These are phyloP conservation scores for Paulownia fortunei DNA, from an alignment of 257 asterid genomes.

Conservation along the genomic window DNA sequence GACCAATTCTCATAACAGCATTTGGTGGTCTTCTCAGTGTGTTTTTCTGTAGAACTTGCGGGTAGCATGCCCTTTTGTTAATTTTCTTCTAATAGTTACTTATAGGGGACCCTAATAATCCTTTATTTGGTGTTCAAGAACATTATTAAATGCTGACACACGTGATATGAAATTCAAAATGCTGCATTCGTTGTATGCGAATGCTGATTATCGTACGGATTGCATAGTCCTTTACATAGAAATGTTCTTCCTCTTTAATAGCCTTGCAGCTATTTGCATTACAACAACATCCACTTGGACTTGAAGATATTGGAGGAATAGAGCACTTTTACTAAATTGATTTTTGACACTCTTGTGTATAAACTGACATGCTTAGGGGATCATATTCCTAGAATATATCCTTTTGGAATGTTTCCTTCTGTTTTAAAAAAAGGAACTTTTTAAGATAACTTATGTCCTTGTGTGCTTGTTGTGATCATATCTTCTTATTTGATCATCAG, in stretches of 20 bases:
- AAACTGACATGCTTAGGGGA: not conserved
- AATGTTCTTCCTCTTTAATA: not conserved
- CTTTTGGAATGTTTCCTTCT: not conserved
- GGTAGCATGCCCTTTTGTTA: not conserved
- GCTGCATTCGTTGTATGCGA: not conserved
- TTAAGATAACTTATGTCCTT: not conserved
- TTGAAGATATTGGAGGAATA: constrained; percentile 4
- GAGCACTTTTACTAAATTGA: not conserved
- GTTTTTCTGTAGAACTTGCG: not conserved
- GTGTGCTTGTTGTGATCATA: not conserved
- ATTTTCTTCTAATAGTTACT: not conserved
- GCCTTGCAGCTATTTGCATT: not conserved
- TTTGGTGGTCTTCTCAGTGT: not conserved
- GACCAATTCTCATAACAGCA: not conserved
- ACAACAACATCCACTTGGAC: not conserved
- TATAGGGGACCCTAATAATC: not conserved
- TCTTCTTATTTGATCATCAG: constrained; percentile 30
- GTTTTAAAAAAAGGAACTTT: not conserved
- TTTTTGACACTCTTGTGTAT: not conserved
- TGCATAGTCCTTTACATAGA: not conserved
- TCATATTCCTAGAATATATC: not conserved
- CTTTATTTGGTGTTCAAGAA: not conserved
- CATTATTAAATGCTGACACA: constrained; percentile 6
- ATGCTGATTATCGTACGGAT: not conserved
- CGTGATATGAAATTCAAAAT: constrained; percentile 5